phyloP scores from a whole-genome alignment of 345 rosid genomes.

The Zanthoxylum bungeanum region DNA sequence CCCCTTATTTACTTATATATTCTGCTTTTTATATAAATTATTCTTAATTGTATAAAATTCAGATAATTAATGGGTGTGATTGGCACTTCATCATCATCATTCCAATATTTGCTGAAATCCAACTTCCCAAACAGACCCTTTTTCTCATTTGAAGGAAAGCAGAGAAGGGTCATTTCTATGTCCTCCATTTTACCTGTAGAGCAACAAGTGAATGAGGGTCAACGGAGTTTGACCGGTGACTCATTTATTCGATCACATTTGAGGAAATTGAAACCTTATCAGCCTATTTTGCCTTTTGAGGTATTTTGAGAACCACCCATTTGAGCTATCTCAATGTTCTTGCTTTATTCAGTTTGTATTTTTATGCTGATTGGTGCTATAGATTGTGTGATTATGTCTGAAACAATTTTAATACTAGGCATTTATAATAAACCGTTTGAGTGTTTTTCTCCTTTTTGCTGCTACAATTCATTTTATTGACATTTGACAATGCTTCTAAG shows the following conservation, averaged over 20 bases:
- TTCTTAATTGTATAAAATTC: slow-evolving; percentile 9
- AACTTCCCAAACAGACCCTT: slow-evolving; percentile 24
- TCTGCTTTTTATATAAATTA: not conserved
- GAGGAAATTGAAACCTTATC: slow-evolving; percentile 75
- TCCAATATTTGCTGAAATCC: slow-evolving; percentile 32
- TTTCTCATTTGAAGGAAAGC: slow-evolving; percentile 27
- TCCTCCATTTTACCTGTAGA: slow-evolving; percentile 43
- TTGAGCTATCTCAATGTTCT: not conserved
- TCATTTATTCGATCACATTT: slow-evolving; percentile 83
- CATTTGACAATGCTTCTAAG: not conserved
- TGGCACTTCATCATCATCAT: slow-evolving; percentile 22
- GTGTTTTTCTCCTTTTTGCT: not conserved
- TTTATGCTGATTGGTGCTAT: not conserved
- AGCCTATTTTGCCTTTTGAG: slow-evolving; percentile 94
- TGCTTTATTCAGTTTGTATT: not conserved
- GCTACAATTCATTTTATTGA: not conserved
- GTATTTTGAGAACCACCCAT: slow-evolving; percentile 23
- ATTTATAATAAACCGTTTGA: not conserved
- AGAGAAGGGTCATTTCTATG: slow-evolving; percentile 35
- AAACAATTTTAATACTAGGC: not conserved
- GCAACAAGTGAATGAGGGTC: slow-evolving; percentile 41
- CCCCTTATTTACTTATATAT: not conserved
- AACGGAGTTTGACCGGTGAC: slow-evolving; percentile 51
- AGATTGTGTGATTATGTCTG: not conserved
- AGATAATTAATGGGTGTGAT: slow-evolving; percentile 51